These are phyloP conservation scores for Leavenworthia alabamica DNA, from an alignment of 345 rosid genomes.

Conservation along the genomic window DNA sequence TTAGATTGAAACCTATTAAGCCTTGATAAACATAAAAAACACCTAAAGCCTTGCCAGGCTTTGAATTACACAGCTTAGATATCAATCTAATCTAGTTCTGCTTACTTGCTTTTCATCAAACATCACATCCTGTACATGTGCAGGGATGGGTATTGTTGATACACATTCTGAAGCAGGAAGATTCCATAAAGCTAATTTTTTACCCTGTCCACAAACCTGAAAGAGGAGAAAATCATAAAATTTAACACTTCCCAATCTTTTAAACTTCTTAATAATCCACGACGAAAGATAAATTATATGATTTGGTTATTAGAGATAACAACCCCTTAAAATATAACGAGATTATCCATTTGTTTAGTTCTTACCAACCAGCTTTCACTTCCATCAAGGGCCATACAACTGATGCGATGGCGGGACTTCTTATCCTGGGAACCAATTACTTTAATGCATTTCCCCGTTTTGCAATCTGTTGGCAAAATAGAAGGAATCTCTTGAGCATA, in stretches of 20 bases:
- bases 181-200: slow-evolving; percentile 66
- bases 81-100: not conserved
- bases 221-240: slow-evolving; percentile 13
- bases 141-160: slow-evolving; percentile 41
- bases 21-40: not conserved
- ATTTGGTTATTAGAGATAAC: not conserved
- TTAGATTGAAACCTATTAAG: not conserved
- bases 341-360: slow-evolving; percentile 12
- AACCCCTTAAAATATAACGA: not conserved
- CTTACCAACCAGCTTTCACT: slow-evolving; percentile 99
- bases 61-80: not conserved
- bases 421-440: slow-evolving; percentile 53
- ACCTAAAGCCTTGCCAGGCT: not conserved
- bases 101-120: slow-evolving; percentile 82
- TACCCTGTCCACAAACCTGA: slow-evolving; percentile 78
- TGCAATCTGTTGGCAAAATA: slow-evolving; percentile 61
- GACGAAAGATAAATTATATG: not conserved
- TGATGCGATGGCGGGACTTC: slow-evolving; percentile 40
- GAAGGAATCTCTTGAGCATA: not conserved
- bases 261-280: not conserved
- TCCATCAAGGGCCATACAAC: slow-evolving; percentile 84
- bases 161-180: slow-evolving; percentile 80
- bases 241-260: not conserved
- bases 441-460: slow-evolving; percentile 69
- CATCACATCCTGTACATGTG: slow-evolving; percentile 59